These are phyloP conservation scores for Lentithecium fluviatile DNA, from an alignment of 495 filamentous ascomycete species.

Conservation along the genomic window DNA sequence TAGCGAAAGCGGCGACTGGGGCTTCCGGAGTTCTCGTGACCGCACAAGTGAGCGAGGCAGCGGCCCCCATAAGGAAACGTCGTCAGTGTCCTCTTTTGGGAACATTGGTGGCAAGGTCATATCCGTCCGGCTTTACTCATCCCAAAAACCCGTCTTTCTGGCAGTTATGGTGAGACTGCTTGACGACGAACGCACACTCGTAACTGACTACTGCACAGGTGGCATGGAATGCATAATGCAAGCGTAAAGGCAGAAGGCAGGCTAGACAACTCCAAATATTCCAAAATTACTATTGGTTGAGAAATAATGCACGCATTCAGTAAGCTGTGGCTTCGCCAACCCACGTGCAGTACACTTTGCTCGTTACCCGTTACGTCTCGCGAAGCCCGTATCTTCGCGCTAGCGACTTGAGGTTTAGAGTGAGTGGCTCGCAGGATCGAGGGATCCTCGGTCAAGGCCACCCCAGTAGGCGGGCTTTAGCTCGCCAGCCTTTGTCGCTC, in stretches of 20 bases:
- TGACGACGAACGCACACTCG: constrained; percentile 5
- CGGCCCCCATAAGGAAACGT: constrained; percentile 13
- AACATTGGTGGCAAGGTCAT: constrained; percentile 16
- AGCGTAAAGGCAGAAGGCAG: constrained; percentile 24
- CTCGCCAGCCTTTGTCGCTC: constrained; percentile 9
- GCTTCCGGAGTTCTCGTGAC: constrained; percentile 19
- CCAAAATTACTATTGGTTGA: constrained; percentile 33
- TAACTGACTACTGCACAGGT: constrained; percentile 25
- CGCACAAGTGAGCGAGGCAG: constrained; percentile 1
- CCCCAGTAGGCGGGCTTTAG: not conserved
- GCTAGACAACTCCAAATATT: constrained; percentile 20
- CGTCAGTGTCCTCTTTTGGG: constrained; percentile 8
- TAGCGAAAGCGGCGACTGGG: constrained; percentile 10
- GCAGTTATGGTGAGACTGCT: constrained; percentile 20
- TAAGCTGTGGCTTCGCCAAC: constrained; percentile 28
- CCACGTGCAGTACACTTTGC: constrained; percentile 31
- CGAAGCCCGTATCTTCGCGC: constrained; percentile 18
- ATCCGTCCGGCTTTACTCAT: constrained; percentile 12
- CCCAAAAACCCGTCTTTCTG: constrained; percentile 5
- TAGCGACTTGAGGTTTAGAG: constrained; percentile 21
- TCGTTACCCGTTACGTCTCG: constrained; percentile 21
- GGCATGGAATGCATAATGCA: constrained; percentile 29
- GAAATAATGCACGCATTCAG: constrained; percentile 24
- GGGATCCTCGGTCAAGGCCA: constrained; percentile 25
- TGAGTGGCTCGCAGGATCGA: constrained; percentile 25